These are phyloP conservation scores for Psidium guajava DNA, from an alignment of 345 rosid genomes.

Conservation along the genomic window DNA sequence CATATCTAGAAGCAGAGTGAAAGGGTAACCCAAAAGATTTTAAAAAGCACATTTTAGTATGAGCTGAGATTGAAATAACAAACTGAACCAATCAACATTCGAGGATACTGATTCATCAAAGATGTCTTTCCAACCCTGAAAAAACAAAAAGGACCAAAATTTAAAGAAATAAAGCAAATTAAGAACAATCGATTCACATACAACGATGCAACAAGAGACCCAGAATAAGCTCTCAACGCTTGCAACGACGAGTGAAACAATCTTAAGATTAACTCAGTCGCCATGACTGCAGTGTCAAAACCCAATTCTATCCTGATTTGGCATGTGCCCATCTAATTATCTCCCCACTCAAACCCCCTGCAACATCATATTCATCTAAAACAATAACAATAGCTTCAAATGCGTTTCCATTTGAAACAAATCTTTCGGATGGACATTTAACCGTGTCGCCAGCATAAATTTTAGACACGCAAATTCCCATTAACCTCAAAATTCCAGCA, in stretches of 20 bases:
- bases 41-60: not conserved
- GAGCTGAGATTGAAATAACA: not conserved
- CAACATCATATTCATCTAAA: not conserved
- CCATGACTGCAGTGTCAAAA: not conserved
- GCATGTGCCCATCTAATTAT: not conserved
- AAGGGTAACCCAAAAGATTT: not conserved
- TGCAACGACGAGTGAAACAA: not conserved
- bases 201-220: not conserved
- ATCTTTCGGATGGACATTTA: not conserved
- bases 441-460: not conserved
- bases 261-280: not conserved
- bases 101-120: slow-evolving; percentile 81
- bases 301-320: not conserved
- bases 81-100: slow-evolving; percentile 6
- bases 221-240: not conserved
- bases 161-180: not conserved
- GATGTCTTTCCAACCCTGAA: slow-evolving; percentile 91
- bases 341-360: not conserved
- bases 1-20: slow-evolving; percentile 40
- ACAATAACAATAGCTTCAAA: not conserved
- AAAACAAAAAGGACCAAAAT: not conserved
- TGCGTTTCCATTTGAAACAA: not conserved
- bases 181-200: not conserved
- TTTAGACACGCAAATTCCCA: not conserved
- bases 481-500: not conserved